A percentile compares a stretch with the other conserved stretches of the same genome.
Evolutionary conservation across 495 filamentous ascomycete genomes (phyloP).

Genomic region (Daldinia caldariorum): DNA sequence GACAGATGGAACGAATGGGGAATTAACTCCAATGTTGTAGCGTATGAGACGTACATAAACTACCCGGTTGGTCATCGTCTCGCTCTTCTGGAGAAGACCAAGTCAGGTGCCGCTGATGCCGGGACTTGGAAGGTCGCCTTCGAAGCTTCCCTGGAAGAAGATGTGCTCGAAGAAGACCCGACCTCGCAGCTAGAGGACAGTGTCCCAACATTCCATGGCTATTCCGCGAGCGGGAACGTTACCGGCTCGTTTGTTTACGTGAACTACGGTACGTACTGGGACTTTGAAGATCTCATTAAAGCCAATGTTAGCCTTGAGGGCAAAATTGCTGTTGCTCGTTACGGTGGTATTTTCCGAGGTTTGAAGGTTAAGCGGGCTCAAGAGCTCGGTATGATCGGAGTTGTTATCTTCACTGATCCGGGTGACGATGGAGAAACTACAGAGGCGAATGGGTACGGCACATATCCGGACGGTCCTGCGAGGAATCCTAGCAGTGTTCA

Average conservation of each 20-base stretch:
- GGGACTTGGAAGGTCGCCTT: conserved; percentile 70
- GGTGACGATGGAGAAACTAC: conserved; percentile 86
- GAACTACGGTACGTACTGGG: conserved; percentile 86
- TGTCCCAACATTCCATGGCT: conserved; percentile 95
- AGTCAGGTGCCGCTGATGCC: conserved; percentile 33
- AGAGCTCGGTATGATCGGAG: conserved; percentile 90
- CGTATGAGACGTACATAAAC: conserved; percentile 92
- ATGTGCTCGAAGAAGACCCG: conserved; percentile 83
- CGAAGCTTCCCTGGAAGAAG: conserved; percentile 85
- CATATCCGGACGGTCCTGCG: conserved; percentile 89
- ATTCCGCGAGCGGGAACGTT: conserved; percentile 90
- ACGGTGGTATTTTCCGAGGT: conserved; percentile 87
- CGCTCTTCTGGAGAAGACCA: conserved; percentile 72
- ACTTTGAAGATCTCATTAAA: conserved; percentile 83
- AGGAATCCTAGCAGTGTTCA: conserved; percentile 90
- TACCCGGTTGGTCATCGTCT: conserved; percentile 84
- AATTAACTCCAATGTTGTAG: conserved; percentile 72
- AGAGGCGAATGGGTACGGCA: conserved; percentile 78
- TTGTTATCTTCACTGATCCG: conserved; percentile 87
- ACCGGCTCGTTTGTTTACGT: conserved; percentile 81
- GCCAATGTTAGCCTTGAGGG: conserved; percentile 80
- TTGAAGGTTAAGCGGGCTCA: conserved; percentile 93
- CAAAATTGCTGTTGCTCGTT: conserved; percentile 88
- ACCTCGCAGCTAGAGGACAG: conserved; percentile 77
- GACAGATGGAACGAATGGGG: conserved; percentile 88